phyloP scores from a whole-genome alignment of 352 stramenopile genomes.

The Pythium dissotocum region DNA sequence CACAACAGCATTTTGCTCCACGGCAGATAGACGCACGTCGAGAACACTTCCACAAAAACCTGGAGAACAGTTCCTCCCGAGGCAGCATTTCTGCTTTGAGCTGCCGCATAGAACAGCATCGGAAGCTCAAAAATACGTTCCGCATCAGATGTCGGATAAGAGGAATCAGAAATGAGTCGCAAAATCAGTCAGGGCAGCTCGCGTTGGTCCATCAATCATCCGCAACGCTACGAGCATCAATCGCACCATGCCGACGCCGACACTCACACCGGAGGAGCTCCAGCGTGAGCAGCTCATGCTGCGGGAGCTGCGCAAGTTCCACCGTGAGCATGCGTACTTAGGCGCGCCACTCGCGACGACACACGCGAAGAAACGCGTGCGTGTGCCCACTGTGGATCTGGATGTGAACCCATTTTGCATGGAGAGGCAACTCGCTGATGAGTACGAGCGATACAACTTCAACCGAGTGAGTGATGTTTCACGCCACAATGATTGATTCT shows the following conservation, averaged over 20 bases:
- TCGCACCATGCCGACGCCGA: slow-evolving; percentile 4
- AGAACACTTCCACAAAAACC: not conserved
- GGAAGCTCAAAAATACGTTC: not conserved
- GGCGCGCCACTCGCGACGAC: slow-evolving; percentile 43
- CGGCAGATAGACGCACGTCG: not conserved
- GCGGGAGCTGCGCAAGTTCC: slow-evolving; percentile 67
- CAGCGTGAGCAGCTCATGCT: slow-evolving; percentile 72
- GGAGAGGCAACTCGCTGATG: slow-evolving; percentile 75
- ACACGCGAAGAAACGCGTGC: slow-evolving; percentile 66
- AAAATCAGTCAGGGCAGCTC: not conserved
- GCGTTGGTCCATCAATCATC: not conserved
- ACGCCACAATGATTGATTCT: not conserved
- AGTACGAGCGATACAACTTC: slow-evolving; percentile 68
- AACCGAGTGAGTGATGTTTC: slow-evolving; percentile 30
- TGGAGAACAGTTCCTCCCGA: not conserved
- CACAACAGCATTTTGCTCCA: not conserved
- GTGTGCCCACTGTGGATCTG: slow-evolving; percentile 51
- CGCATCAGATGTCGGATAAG: slow-evolving; percentile 4
- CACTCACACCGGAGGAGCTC: slow-evolving; percentile 20
- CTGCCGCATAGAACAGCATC: not conserved
- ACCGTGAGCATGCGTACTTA: slow-evolving; percentile 42
- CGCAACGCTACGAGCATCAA: not conserved
- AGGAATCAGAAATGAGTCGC: slow-evolving; percentile 13
- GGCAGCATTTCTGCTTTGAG: not conserved
- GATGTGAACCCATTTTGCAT: slow-evolving; percentile 75